phyloP scores from a whole-genome alignment of 2,329 filamentous ascomycete genomes.

The Pyricularia grisea region DNA sequence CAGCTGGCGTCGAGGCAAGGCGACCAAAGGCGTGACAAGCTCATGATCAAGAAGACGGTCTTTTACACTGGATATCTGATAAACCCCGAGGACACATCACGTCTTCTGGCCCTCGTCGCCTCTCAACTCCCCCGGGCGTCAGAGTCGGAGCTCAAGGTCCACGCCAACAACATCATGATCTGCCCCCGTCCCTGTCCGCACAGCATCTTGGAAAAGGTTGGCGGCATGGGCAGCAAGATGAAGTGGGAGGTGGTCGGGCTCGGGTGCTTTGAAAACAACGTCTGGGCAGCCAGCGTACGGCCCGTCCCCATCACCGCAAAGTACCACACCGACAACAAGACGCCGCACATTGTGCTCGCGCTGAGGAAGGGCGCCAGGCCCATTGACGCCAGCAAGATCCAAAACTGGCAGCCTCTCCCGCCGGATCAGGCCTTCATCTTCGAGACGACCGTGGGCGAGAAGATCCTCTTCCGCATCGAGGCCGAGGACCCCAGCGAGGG shows the following conservation, averaged over 20 bases:
- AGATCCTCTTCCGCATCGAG: slow-evolving; percentile 73
- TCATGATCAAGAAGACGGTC: slow-evolving; percentile 76
- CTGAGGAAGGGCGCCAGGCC: slow-evolving; percentile 66
- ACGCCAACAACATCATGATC: slow-evolving; percentile 89
- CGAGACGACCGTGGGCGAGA: slow-evolving; percentile 79
- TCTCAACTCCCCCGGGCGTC: slow-evolving; percentile 33
- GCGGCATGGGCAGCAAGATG: slow-evolving; percentile 76
- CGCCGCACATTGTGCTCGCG: slow-evolving; percentile 74
- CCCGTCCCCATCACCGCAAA: slow-evolving; percentile 57
- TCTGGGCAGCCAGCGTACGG: slow-evolving; percentile 78
- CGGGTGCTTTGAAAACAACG: slow-evolving; percentile 64
- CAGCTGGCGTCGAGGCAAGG: slow-evolving; percentile 27
- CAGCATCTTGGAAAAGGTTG: slow-evolving; percentile 70
- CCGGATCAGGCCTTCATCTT: slow-evolving; percentile 65
- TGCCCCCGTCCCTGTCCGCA: slow-evolving; percentile 65
- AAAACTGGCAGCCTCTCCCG: slow-evolving; percentile 71
- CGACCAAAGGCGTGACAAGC: slow-evolving; percentile 23
- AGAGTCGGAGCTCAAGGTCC: slow-evolving; percentile 65
- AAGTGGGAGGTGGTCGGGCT: slow-evolving; percentile 75
- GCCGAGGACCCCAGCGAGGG: slow-evolving; percentile 43
- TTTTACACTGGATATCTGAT: slow-evolving; percentile 93
- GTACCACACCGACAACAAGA: slow-evolving; percentile 70
- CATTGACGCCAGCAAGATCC: slow-evolving; percentile 71
- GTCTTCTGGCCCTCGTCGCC: slow-evolving; percentile 62
- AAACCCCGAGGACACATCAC: slow-evolving; percentile 58